Base-by-base conservation (phyloP, 148 eudicot genomes). In the Heliamphora exappendiculata region DNA sequence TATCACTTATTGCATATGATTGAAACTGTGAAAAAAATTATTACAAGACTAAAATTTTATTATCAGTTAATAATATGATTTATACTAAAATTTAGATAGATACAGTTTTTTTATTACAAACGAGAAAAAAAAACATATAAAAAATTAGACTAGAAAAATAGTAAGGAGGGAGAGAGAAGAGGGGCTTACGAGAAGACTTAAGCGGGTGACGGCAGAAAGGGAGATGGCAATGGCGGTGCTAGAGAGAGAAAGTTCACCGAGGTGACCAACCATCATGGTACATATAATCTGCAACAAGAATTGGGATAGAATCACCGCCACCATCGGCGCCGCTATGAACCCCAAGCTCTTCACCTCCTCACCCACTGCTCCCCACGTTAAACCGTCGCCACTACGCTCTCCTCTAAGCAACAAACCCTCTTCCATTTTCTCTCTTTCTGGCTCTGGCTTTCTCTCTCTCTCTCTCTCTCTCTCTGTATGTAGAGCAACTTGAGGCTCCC, bases 151-250 rank as follows among this genome's bases (percentile, higher is more conserved):
- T 7, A 36, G 34, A 34, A 6, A 8, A 7, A 37, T 34, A 5
- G 11, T 5, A 44, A 44, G 2, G 8, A 16, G 55, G 29, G 53
- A 2, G 20, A 37, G 37, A 45, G 31, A n/a, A 19, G 7, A 44
- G 42, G 33, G 45, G 13, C 29, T 33, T 64, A 80, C 89, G 26
- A 80, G 71, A 28, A 84, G 20, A 67, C 82, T 82, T 70, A 78
- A 83, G 74, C 89, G 87, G 51, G 89, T 67, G 57, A 87, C 82
- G 10, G 79, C 76, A 57, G 89, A 72, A 44, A 87, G 31, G n/a
- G 87, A 84, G 62, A 80, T 73, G 44, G 89, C 84, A 5, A 87
- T 67, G 0, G 87, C 80, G 13, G 76, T 82, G 31, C 82, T 79
- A 7, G 89, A 81, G 51, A 87, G 81, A 5, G 78, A 68, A 24